These are phyloP conservation scores for Pseudocercospora crystallina DNA, from an alignment of 2,329 filamentous ascomycete species.

Conservation along the genomic window DNA sequence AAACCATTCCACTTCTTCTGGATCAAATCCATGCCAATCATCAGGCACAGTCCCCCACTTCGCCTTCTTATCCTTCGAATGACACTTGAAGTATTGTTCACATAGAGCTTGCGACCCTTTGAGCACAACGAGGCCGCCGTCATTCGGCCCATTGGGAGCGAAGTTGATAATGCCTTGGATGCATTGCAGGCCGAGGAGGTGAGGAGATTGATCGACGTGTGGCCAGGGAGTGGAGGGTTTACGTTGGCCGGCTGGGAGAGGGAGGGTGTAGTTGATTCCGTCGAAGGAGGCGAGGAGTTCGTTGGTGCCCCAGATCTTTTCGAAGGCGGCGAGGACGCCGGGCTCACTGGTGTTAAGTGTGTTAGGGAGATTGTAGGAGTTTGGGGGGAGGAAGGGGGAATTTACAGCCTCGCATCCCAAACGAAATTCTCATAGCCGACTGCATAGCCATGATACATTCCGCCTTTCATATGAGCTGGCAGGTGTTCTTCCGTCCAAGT, in stretches of 20 bases:
- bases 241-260: constrained; percentile 2
- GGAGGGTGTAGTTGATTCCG: constrained; percentile 21
- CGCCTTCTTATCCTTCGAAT: constrained; percentile 32
- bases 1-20: constrained; percentile 34
- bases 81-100: constrained; percentile 44
- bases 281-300: constrained; percentile 24
- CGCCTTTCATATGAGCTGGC: constrained; percentile 19
- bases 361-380: too few species aligned
- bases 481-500: constrained; percentile 15
- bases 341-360: constrained; percentile 11
- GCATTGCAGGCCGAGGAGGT: constrained; percentile 43
- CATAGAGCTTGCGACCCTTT: constrained; percentile 44
- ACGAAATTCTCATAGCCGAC: constrained; percentile 25
- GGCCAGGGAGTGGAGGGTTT: constrained; percentile 38
- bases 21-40: constrained; percentile 46
- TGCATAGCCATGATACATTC: constrained; percentile 21
- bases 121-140: constrained; percentile 50
- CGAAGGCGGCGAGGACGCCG: constrained; percentile 20
- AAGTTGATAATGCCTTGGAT: constrained; percentile 49
- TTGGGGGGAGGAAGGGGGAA: too few species aligned
- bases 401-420: constrained; percentile 18
- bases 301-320: constrained; percentile 21
- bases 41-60: constrained; percentile 35
- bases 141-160: constrained; percentile 46
- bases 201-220: constrained; percentile 46